A percentile compares a stretch with the other conserved stretches of the same genome.
phyloP scores from a whole-genome alignment of 768 basidiomycete genomes.

The Coprinopsis strossmayeri region DNA sequence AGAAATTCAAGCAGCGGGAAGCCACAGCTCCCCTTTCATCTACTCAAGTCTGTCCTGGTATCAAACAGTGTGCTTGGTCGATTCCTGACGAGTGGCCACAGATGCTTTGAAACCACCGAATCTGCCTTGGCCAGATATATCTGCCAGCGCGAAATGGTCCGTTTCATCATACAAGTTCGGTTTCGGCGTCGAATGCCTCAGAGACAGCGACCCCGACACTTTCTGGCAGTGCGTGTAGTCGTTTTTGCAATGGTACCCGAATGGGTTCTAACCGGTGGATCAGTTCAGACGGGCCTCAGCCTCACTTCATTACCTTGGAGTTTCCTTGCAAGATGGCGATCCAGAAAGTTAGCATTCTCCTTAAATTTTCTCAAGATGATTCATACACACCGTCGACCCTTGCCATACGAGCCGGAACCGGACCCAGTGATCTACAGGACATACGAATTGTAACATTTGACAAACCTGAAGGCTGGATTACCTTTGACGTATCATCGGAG shows the following conservation, averaged over 20 bases:
- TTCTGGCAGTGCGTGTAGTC: conserved; percentile 90
- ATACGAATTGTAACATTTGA: conserved; percentile 78
- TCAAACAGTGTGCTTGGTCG: too few species aligned
- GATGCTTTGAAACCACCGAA: conserved; percentile 32
- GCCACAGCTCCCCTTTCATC: too few species aligned
- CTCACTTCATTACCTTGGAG: conserved; percentile 91
- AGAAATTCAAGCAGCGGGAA: neutral
- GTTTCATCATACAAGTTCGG: conserved; percentile 97
- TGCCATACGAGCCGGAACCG: conserved; percentile 87
- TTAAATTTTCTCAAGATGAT: conserved; percentile 81
- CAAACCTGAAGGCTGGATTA: conserved; percentile 93
- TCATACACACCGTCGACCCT: conserved; percentile 95
- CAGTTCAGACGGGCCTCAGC: conserved; percentile 93
- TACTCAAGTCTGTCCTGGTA: too few species aligned
- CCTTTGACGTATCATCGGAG: conserved; percentile 78
- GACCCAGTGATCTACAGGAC: conserved; percentile 88
- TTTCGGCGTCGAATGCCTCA: conserved; percentile 88
- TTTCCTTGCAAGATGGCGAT: conserved; percentile 88
- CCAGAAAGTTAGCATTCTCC: conserved; percentile 85
- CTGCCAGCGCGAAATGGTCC: conserved; percentile 86
- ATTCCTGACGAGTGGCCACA: too few species aligned
- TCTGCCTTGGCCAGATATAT: conserved; percentile 78
- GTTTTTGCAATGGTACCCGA: neutral
- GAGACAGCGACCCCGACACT: conserved; percentile 83
- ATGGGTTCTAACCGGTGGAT: neutral